These are phyloP conservation scores for Phytophthora melonis DNA, from an alignment of 352 stramenopile species.

Conservation along the genomic window DNA sequence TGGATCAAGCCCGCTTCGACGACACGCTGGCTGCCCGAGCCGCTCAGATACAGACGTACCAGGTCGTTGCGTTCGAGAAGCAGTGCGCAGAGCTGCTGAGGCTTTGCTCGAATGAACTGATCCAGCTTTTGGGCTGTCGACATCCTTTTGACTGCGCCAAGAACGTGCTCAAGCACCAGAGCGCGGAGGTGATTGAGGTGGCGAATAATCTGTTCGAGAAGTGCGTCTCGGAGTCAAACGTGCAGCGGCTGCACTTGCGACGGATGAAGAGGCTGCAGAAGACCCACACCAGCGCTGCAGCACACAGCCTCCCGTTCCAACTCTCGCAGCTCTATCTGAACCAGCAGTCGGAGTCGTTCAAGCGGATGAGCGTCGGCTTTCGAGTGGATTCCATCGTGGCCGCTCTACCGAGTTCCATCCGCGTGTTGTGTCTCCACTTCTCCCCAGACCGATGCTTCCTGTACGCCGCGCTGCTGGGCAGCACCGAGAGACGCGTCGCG, in stretches of 20 bases:
- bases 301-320: slow-evolving; percentile 69
- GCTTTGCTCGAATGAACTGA: slow-evolving; percentile 62
- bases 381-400: slow-evolving; percentile 55
- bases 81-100: slow-evolving; percentile 44
- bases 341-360: slow-evolving; percentile 71
- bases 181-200: slow-evolving; percentile 44
- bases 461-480: slow-evolving; percentile 55
- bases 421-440: slow-evolving; percentile 70
- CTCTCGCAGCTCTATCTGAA: slow-evolving; percentile 74
- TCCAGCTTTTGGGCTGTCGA: slow-evolving; percentile 62
- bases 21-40: slow-evolving; percentile 36
- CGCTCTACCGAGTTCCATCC: slow-evolving; percentile 44
- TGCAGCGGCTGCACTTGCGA: slow-evolving; percentile 58
- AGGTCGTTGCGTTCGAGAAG: slow-evolving; percentile 62
- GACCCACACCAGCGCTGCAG: slow-evolving; percentile 49
- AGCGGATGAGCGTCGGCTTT: slow-evolving; percentile 58
- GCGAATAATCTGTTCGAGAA: slow-evolving; percentile 46
- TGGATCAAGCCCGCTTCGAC: slow-evolving; percentile 35
- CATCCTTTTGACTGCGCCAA: slow-evolving; percentile 58
- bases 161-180: slow-evolving; percentile 76
- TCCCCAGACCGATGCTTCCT: slow-evolving; percentile 76
- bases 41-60: slow-evolving; percentile 38
- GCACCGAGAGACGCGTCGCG: slow-evolving; percentile 48
- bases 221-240: slow-evolving; percentile 50
- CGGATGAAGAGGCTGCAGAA: slow-evolving; percentile 49